Percentiles rank a stretch among this genome's conserved stretches.
These are phyloP conservation scores for Pachysolen tannophilus DNA, from an alignment of 805 yeast species.

Conservation along the genomic window DNA sequence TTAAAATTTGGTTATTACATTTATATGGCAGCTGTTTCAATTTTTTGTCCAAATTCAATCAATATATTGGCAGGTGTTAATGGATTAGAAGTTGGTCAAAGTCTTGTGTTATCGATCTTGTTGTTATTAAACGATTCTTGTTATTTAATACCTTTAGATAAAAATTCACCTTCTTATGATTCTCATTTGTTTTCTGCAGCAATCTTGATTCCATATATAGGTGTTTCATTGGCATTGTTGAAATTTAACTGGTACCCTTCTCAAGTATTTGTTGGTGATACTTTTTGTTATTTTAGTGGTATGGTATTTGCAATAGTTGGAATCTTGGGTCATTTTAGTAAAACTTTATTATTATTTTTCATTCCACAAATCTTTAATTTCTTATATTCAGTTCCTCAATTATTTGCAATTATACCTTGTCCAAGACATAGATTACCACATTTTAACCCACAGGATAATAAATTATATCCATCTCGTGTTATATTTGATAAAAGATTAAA, in stretches of 20 bases:
- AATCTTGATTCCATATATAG: constrained; percentile 77
- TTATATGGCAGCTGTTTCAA: constrained; percentile 88
- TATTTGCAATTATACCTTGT: constrained; percentile 80
- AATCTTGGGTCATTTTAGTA: constrained; percentile 91
- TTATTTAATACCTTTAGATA: constrained; percentile 41
- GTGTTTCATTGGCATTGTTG: constrained; percentile 71
- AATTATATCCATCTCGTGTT: constrained; percentile 67
- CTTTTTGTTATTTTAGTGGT: constrained; percentile 96
- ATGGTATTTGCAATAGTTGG: constrained; percentile 98
- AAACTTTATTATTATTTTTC: constrained; percentile 79
- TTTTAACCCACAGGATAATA: constrained; percentile 58
- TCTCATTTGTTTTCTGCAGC: constrained; percentile 79
- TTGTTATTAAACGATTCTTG: constrained; percentile 70
- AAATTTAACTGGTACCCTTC: constrained; percentile 89
- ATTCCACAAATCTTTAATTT: constrained; percentile 90
- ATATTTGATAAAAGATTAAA: constrained; percentile 26
- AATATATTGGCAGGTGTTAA: constrained; percentile 94
- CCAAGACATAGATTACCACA: constrained; percentile 93
- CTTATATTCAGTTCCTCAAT: constrained; percentile 84
- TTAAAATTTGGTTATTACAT: constrained; percentile 73
- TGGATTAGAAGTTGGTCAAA: constrained; percentile 95
- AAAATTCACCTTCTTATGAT: constrained; percentile 51
- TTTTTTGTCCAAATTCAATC: constrained; percentile 93
- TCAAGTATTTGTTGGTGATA: constrained; percentile 91
- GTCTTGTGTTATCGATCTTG: constrained; percentile 65